Conservation (phyloP, 208 protist genomes). For the Wallacemonas rigidus region DNA sequence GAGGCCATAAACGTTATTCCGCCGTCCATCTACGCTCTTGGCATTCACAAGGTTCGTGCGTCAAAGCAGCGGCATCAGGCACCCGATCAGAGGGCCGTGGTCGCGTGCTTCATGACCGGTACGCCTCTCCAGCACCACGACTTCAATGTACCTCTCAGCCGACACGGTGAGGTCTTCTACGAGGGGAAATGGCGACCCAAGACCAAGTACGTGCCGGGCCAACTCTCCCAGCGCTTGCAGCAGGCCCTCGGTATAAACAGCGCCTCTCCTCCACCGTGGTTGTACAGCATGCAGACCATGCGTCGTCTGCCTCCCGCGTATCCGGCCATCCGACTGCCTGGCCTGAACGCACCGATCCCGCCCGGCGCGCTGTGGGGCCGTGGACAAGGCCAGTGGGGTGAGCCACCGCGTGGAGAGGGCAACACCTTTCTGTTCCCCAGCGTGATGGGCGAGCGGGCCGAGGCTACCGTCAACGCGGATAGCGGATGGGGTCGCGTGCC, state of each 20-base stretch:
- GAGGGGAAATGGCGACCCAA: conserved; percentile 97
- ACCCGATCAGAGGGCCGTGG: conserved; percentile 95
- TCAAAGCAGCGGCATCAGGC: conserved; percentile 98
- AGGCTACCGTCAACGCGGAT: conserved; percentile 18
- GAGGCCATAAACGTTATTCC: conserved; percentile 96
- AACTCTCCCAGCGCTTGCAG: conserved; percentile 91
- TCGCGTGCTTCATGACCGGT: conserved; percentile 98
- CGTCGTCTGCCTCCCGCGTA: conserved; percentile 98
- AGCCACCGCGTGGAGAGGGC: conserved; percentile 89
- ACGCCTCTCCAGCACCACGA: conserved; percentile 92
- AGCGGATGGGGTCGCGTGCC: conserved; percentile 26
- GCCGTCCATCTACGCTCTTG: conserved; percentile 91
- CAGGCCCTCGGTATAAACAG: conserved; percentile 97
- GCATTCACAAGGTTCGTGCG: conserved; percentile 97
- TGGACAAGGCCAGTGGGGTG: conserved; percentile 97
- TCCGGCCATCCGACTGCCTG: conserved; percentile 97
- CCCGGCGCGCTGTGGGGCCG: conserved; percentile 94
- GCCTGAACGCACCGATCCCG: conserved; percentile 98
- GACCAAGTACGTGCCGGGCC: conserved; percentile 45
- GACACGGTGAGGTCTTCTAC: conserved; percentile 97
- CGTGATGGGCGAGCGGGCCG: conserved; percentile 79
- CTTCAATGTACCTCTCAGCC: conserved; percentile 86
- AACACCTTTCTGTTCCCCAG: conserved; percentile 85
- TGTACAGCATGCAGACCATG: conserved; percentile 99
- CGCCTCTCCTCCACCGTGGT: conserved; percentile 97